Percentiles rank a stretch among this genome's conserved stretches.
phyloP scores from a whole-genome alignment of 257 asterid species.

The Scutellaria minor region DNA sequence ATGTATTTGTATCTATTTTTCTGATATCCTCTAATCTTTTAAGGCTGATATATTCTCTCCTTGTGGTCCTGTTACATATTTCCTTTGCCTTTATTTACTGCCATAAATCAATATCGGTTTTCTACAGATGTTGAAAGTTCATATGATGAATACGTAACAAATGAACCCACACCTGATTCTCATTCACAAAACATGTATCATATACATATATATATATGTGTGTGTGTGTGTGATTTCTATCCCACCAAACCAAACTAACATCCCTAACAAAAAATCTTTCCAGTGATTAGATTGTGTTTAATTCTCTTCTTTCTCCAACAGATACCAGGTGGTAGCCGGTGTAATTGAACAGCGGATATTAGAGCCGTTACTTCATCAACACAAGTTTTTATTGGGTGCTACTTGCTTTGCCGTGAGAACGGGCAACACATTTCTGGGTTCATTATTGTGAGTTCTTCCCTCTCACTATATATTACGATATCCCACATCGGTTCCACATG shows the following conservation, averaged over 20 bases:
- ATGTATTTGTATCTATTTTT: constrained; percentile 19
- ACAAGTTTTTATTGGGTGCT: constrained; percentile 74
- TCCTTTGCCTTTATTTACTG: background rate
- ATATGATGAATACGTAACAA: background rate
- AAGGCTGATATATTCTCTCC: background rate
- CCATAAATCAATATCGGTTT: background rate
- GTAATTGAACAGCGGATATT: constrained; percentile 76
- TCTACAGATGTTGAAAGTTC: background rate
- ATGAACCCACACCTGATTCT: background rate
- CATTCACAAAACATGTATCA: background rate
- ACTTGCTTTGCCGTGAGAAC: constrained; percentile 88
- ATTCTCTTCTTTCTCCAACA: constrained; percentile 29
- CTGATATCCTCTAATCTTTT: too few species aligned
- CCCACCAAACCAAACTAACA: too few species aligned
- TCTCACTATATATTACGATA: background rate
- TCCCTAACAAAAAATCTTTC: too few species aligned
- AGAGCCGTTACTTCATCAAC: constrained; percentile 78
- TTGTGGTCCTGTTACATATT: background rate
- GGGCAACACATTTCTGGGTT: constrained; percentile 83
- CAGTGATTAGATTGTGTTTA: too few species aligned
- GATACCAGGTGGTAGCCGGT: constrained; percentile 82
- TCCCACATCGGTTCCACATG: too few species aligned
- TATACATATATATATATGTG: too few species aligned
- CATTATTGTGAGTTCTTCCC: constrained; percentile 64
- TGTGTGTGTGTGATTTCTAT: too few species aligned